Evolutionary conservation across 2,329 filamentous ascomycete species (phyloP).

Genomic region (Knoxdaviesia proteae): DNA sequence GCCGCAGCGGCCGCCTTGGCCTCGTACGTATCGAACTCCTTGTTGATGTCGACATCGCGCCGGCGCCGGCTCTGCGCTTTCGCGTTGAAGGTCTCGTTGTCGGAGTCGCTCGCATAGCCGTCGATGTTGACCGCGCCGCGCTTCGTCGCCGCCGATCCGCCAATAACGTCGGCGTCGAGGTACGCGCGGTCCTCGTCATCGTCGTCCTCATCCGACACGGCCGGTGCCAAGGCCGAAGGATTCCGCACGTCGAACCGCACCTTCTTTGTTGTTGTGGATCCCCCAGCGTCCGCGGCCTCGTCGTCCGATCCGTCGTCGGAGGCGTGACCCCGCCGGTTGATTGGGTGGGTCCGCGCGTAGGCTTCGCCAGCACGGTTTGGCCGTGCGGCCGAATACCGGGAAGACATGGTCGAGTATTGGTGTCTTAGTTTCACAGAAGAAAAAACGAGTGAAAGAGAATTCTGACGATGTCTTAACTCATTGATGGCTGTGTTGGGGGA

Average conservation of each 20-base stretch:
- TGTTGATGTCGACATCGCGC: conserved; percentile 6
- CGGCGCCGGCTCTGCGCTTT: conserved; percentile 40
- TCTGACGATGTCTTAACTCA: no score
- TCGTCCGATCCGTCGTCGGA: conserved; percentile 15
- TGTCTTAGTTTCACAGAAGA: background rate
- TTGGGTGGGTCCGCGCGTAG: conserved; percentile 49
- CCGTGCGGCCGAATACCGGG: conserved; percentile 43
- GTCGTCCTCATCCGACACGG: conserved; percentile 41
- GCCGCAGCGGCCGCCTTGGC: conserved; percentile 19
- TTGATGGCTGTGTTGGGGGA: no score
- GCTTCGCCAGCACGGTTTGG: conserved; percentile 70
- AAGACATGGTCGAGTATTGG: conserved; percentile 24
- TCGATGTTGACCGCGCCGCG: conserved; percentile 91
- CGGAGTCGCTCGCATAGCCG: conserved; percentile 87
- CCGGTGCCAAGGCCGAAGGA: conserved; percentile 73
- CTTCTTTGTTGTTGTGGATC: conserved; percentile 38
- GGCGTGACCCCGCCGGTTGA: no score
- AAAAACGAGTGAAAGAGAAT: no score
- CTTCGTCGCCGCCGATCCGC: conserved; percentile 55
- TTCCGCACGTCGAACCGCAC: conserved; percentile 89
- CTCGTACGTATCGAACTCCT: conserved; percentile 32
- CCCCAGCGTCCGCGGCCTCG: conserved; percentile 24
- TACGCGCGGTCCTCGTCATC: conserved; percentile 40
- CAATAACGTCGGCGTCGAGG: conserved; percentile 84
- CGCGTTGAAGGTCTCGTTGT: conserved; percentile 71